A percentile compares a stretch with the other conserved stretches of the same genome.
These are phyloP conservation scores for Trichoderma asperelloides DNA, from an alignment of 495 filamentous ascomycete genomes.

Conservation along the genomic window DNA sequence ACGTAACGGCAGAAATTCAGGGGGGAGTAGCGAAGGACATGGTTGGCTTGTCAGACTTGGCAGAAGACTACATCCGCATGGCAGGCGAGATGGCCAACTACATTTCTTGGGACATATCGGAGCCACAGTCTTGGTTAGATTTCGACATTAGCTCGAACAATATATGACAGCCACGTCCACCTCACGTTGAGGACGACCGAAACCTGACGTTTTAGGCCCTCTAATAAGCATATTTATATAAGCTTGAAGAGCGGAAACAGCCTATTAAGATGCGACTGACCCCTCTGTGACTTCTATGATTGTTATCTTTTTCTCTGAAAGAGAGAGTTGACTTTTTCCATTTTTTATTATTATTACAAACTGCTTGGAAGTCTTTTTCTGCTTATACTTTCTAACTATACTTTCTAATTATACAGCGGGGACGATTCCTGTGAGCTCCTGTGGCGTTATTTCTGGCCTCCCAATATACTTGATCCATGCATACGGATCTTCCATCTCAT, in stretches of 20 bases:
- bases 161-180: not conserved
- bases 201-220: not conserved
- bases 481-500: slow-evolving; percentile 17
- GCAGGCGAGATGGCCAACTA: slow-evolving; percentile 11
- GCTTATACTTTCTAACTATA: slow-evolving; percentile 9
- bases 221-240: not conserved
- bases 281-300: not conserved
- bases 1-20: not conserved
- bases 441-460: slow-evolving; percentile 15
- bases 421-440: slow-evolving; percentile 10
- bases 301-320: not conserved
- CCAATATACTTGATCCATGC: slow-evolving; percentile 18
- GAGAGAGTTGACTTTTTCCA: not conserved
- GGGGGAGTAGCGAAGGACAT: not conserved
- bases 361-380: no score
- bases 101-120: slow-evolving; percentile 11
- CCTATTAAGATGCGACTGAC: not conserved
- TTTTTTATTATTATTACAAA: not conserved
- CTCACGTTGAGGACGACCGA: not conserved
- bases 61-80: slow-evolving; percentile 10
- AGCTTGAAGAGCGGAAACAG: not conserved
- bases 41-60: not conserved
- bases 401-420: slow-evolving; percentile 9
- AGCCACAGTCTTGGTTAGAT: slow-evolving; percentile 10
- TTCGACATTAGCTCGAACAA: slow-evolving; percentile 9